Percentiles rank a stretch among this genome's conserved stretches.
Evolutionary conservation across 257 asterid species (phyloP).

Genomic region (Rehmannia glutinosa): DNA sequence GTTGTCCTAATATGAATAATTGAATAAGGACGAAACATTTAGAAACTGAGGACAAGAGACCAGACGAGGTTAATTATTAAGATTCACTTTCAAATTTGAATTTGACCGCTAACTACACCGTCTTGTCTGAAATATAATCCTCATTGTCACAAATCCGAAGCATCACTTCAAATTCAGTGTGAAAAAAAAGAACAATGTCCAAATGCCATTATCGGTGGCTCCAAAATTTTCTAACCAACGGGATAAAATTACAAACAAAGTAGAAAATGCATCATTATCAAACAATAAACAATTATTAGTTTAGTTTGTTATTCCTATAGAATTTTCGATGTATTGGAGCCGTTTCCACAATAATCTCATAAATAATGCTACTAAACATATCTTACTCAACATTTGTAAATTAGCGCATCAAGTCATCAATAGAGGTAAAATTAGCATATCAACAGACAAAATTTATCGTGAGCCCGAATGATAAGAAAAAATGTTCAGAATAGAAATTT

Average conservation of each 20-base stretch:
- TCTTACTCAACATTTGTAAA: not conserved
- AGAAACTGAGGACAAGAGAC: too few relatives aligned
- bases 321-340: not conserved
- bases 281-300: not conserved
- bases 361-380: not conserved
- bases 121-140: constrained; percentile 3
- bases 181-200: too few relatives aligned
- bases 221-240: not conserved
- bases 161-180: not conserved
- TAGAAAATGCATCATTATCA: constrained; percentile 1
- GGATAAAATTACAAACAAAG: not conserved
- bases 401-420: not conserved
- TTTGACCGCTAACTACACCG: constrained; percentile 24
- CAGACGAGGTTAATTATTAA: too few relatives aligned
- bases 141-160: not conserved
- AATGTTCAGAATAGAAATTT: too few relatives aligned
- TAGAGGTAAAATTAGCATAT: not conserved
- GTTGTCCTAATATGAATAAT: too few relatives aligned
- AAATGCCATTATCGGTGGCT: too few relatives aligned
- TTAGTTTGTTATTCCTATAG: not conserved
- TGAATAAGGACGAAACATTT: too few relatives aligned
- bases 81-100: too few relatives aligned
- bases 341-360: not conserved
- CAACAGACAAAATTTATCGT: too few relatives aligned
- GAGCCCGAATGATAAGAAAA: too few relatives aligned